Evolutionary conservation across 495 filamentous ascomycete genomes (phyloP), one percentile per base, ranked within the genome.

Genomic region (Astrothelium subdiscretum): DNA sequence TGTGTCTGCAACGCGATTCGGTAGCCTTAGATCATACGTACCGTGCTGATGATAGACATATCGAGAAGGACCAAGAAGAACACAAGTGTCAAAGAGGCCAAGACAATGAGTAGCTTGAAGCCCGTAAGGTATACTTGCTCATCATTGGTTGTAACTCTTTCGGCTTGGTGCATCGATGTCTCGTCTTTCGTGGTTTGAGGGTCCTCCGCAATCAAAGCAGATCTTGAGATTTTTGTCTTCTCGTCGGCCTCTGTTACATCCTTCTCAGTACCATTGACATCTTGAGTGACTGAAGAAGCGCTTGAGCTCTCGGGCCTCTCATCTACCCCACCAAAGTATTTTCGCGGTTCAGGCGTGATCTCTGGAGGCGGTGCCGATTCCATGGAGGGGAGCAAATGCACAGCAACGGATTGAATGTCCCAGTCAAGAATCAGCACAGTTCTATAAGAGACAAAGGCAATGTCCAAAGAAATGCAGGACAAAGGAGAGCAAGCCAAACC

Each of bases 21-120:
- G 12, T 5, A 20, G 20, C n/a, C 35, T 48, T 22, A 20, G 43
- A 22, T 48, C n/a, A 5, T 38, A 6, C 35, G n/a, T 48, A 48
- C 43, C 12, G 43, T 48, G 57, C 66, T 67, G 59, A 72, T 66
- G 59, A 72, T 65, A 15, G 69, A 60, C 51, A 67, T 57, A 52
- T 73, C 71, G 40, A 73, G 69, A 52, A 73, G 66, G 42, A 72
- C 62, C 11, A 72, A 66, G 54, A 68, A 72, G 64, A 70, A 72
- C 6, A 69, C 62, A 58, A 73, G 20, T 15, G 65, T 72, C 29
- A 70, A 63, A 20, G 64, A 58, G 27, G 43, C 63, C 0, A 72
- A 63, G 31, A 72, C 65, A 11, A 52, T 18, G 15, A 27, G 12
- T 31, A 63, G 64, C 20, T 31, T 44, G 38, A 66, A 8, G n/a